These are phyloP conservation scores for Haplosporangium sp. DNA, from an alignment of 371 early-diverging fungal species.

Conservation along the genomic window DNA sequence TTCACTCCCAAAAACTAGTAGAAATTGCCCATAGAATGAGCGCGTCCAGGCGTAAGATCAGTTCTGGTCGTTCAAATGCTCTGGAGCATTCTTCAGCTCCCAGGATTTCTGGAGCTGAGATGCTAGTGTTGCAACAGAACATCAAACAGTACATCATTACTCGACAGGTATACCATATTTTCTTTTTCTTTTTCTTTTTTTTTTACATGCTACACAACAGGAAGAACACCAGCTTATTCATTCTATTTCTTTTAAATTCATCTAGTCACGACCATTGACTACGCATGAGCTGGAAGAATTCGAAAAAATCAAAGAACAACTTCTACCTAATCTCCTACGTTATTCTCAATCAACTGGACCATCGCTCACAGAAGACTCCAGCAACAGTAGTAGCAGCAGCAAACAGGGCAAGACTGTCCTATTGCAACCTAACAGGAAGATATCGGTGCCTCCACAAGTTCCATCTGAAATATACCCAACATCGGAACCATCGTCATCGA, in stretches of 20 bases:
- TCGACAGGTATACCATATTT: constrained; percentile 16
- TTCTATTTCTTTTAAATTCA: neutral
- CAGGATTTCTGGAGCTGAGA: constrained; percentile 28
- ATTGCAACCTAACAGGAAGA: neutral
- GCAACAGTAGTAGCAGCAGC: neutral
- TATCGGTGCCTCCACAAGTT: neutral
- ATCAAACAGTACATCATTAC: constrained; percentile 37
- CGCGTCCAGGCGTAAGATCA: neutral
- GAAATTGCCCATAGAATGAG: neutral
- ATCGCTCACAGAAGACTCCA: neutral
- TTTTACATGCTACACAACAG: neutral
- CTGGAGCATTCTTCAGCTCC: neutral
- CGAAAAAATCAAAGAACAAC: constrained; percentile 27
- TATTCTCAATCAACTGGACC: constrained; percentile 12
- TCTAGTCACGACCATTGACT: constrained; percentile 28
- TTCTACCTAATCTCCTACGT: constrained; percentile 24
- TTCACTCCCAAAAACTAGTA: neutral
- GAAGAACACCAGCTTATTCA: neutral
- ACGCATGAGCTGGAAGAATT: constrained; percentile 35
- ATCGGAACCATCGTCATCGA: neutral
- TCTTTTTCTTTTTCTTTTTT: too few species aligned
- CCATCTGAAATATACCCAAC: constrained; percentile 6
- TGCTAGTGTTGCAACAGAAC: constrained; percentile 38
- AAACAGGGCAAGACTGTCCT: neutral
- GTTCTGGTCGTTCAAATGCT: neutral